Percentiles rank a stretch among this genome's conserved stretches.
Conservation (phyloP, 108 stramenopile species). For the Seminavis robusta region DNA sequence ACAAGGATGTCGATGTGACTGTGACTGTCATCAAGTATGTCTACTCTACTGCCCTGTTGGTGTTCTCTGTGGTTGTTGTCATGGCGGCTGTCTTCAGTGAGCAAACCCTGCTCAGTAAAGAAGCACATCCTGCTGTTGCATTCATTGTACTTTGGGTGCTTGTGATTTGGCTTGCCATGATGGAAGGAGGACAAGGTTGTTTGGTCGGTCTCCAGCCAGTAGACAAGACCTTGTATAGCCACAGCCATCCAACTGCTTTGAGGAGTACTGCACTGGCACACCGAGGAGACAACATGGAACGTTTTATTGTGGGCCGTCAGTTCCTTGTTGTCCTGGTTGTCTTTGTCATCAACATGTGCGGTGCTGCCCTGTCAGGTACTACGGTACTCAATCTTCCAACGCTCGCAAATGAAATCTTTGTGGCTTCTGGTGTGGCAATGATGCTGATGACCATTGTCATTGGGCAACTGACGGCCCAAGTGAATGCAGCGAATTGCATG, state of each 20-base stretch:
- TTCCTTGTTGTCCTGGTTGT: constrained; percentile 29
- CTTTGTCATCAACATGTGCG: constrained; percentile 17
- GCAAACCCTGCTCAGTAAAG: constrained; percentile 8
- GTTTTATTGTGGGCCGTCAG: constrained; percentile 42
- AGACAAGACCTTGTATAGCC: constrained; percentile 19
- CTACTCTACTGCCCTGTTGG: constrained; percentile 19
- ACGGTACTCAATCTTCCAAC: constrained; percentile 9
- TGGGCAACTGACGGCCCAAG: constrained; percentile 50
- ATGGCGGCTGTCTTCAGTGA: constrained; percentile 33
- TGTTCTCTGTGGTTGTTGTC: constrained; percentile 21
- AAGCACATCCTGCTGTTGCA: constrained; percentile 22
- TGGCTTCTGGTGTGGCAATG: constrained; percentile 34
- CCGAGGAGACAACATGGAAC: constrained; percentile 31
- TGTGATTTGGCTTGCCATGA: constrained; percentile 27
- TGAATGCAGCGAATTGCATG: constrained; percentile 56
- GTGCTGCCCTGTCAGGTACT: constrained; percentile 13
- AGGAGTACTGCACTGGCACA: constrained; percentile 25
- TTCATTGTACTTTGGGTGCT: constrained; percentile 33
- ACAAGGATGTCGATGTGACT: neutral
- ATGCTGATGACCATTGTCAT: constrained; percentile 27
- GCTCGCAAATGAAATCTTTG: constrained; percentile 6
- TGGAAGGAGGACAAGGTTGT: constrained; percentile 37
- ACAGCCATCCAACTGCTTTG: constrained; percentile 20
- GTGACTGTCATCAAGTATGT: constrained; percentile 26
- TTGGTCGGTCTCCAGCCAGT: constrained; percentile 31